A percentile compares a stretch with the other conserved stretches of the same genome.
Conservation (phyloP, 2,329 filamentous ascomycete genomes). For the Penicillium sclerotiorum region DNA sequence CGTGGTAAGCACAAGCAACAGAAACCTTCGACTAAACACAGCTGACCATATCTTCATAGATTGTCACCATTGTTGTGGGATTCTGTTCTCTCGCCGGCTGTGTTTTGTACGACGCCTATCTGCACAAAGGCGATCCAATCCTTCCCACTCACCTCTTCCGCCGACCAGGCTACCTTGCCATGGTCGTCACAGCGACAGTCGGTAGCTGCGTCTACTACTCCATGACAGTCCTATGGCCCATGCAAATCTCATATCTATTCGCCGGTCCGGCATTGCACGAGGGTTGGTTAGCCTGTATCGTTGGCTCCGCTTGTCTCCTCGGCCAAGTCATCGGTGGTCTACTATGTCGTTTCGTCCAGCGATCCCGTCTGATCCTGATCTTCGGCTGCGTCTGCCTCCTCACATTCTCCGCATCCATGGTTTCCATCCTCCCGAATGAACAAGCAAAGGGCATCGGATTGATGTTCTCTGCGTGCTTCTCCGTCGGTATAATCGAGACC, state of each 20-base stretch:
- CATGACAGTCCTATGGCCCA: conserved; percentile 41
- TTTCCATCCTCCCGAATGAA: not conserved
- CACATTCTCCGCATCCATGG: not conserved
- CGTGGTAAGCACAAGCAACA: conserved; percentile 30
- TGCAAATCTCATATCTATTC: not conserved
- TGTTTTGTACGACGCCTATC: conserved; percentile 34
- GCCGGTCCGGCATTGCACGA: not conserved
- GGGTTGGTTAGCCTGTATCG: not conserved
- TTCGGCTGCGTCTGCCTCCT: not conserved
- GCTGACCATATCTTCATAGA: conserved; percentile 4
- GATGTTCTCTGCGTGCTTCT: not conserved
- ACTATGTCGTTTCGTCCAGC: not conserved
- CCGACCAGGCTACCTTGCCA: conserved; percentile 44
- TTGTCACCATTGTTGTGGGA: conserved; percentile 41
- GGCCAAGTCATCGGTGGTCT: not conserved
- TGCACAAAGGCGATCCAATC: conserved; percentile 34
- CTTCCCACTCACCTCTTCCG: conserved; percentile 50
- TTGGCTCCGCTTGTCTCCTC: not conserved
- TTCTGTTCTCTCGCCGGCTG: conserved; percentile 39
- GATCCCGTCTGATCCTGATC: not conserved
- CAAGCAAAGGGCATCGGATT: not conserved
- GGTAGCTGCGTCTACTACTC: conserved; percentile 52
- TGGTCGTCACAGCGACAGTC: conserved; percentile 44
- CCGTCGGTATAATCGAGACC: not conserved
- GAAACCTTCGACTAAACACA: not conserved